These are phyloP conservation scores for Fomes fomentarius DNA, from an alignment of 1,284 basidiomycete species.

Conservation along the genomic window DNA sequence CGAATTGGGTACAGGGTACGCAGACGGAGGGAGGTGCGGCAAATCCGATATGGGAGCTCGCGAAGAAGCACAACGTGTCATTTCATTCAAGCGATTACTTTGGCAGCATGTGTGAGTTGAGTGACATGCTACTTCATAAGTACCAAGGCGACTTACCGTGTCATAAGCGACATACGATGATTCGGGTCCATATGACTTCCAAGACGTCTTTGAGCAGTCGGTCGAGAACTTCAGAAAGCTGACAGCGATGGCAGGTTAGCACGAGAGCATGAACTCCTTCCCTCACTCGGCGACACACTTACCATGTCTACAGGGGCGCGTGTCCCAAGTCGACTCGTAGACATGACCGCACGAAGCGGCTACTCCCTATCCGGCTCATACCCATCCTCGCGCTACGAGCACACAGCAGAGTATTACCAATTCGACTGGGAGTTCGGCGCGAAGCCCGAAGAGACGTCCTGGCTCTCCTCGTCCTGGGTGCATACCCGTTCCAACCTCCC, in stretches of 20 bases:
- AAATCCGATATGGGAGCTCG: constrained; percentile 67
- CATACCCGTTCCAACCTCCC: constrained; percentile 19
- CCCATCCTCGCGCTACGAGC: constrained; percentile 44
- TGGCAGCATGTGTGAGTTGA: constrained; percentile 51
- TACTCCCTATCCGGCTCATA: constrained; percentile 51
- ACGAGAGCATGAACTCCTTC: no score
- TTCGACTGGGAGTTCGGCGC: constrained; percentile 58
- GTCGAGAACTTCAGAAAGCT: constrained; percentile 43
- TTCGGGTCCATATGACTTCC: constrained; percentile 50
- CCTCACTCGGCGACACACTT: neutral
- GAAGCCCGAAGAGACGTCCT: constrained; percentile 58
- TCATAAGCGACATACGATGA: constrained; percentile 59
- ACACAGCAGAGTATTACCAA: constrained; percentile 57
- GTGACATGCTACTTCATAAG: neutral
- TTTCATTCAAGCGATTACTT: constrained; percentile 50
- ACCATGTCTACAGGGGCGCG: constrained; percentile 39
- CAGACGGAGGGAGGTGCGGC: constrained; percentile 50
- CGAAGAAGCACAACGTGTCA: constrained; percentile 56
- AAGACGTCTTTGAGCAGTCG: constrained; percentile 44
- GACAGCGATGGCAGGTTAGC: constrained; percentile 46
- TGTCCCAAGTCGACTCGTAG: constrained; percentile 46
- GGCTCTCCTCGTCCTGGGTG: constrained; percentile 59
- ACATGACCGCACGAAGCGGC: constrained; percentile 50
- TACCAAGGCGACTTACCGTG: neutral
- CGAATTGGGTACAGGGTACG: constrained; percentile 77